Evolutionary conservation across 1,284 basidiomycete genomes (phyloP).

Genomic region (Taiwanofungus camphoratus): DNA sequence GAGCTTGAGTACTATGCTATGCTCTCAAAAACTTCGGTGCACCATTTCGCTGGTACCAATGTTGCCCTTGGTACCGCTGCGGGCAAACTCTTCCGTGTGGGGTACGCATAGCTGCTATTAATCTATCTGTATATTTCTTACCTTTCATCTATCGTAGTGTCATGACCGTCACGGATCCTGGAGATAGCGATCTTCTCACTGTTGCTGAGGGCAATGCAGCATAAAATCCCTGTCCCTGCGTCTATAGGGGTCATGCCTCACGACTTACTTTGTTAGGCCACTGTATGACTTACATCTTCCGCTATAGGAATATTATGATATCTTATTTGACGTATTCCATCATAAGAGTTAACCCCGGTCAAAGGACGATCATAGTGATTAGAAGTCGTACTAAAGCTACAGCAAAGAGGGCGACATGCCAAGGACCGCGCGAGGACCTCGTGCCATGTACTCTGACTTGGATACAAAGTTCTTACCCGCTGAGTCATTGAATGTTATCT

Average conservation of each 20-base stretch:
- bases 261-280: slow-evolving; percentile 13
- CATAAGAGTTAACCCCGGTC: neutral
- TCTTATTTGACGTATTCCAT: neutral
- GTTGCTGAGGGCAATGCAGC: slow-evolving; percentile 62
- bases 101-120: slow-evolving; percentile 46
- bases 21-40: slow-evolving; percentile 96
- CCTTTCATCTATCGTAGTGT: slow-evolving; percentile 48
- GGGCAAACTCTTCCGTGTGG: slow-evolving; percentile 99
- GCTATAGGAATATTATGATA: slow-evolving; percentile 13
- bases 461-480: slow-evolving; percentile 64
- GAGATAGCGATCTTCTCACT: slow-evolving; percentile 92
- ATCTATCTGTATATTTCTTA: neutral
- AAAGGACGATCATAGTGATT: slow-evolving; percentile 11
- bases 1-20: slow-evolving; percentile 99
- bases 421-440: slow-evolving; percentile 65
- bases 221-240: slow-evolving; percentile 30
- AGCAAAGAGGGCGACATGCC: slow-evolving; percentile 69
- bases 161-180: slow-evolving; percentile 95
- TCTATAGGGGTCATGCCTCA: neutral
- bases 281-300: slow-evolving; percentile 20
- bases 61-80: slow-evolving; percentile 98
- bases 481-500: slow-evolving; percentile 62
- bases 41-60: slow-evolving; percentile 97
- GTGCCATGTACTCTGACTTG: slow-evolving; percentile 68
- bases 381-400: slow-evolving; percentile 38